Base-by-base conservation (phyloP, 148 eudicot genomes). In the Fagopyrum esculentum region DNA sequence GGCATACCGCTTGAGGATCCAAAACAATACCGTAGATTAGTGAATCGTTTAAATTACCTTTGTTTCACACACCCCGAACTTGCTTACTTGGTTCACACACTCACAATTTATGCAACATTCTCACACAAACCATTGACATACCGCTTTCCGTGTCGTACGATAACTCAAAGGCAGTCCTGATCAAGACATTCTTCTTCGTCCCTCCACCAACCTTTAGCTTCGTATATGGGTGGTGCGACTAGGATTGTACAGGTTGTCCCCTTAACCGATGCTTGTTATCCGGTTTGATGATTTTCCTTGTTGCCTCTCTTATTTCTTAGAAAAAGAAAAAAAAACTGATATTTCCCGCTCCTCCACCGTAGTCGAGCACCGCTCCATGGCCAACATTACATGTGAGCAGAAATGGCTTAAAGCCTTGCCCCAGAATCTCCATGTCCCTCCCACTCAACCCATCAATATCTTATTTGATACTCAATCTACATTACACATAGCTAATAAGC, bases 351-450 rank as follows among this genome's bases (percentile, higher is more conserved):
- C 78, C 9, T 66, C 46, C 12, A 29, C 47, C 16, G 61, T 66
- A n/a, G 78, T 45, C 6, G 78, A 76, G 16, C 64, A 64, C 16
- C 19, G 61, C 6, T 6, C 61, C 45, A 66, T 76, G 73, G 61
- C 73, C 5, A 17, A 10, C 5, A 43, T 57, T 9, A 45, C 45
- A 8, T 66, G 12, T 45, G 73, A 76, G 45, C 10, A 66, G 0
- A 43, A 56, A 16, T 76, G 73, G 59, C 35, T 76, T 0, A n/a
- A 9, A 9, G 17, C 12, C 2, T 45, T 72, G 19, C 55, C 13
- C 7, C 7, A 13, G 17, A 29, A 45, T 17, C 40, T 72, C 2
- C 19, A 6, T 3, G 19, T 72, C 30, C 6, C 52, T 47, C 22
- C 13, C 7, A n/a, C 55, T 12, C 13, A 17, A 7, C 55, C 55